Evolutionary conservation across 2,329 filamentous ascomycete genomes (phyloP).

Genomic region (Fusarium proliferatum): DNA sequence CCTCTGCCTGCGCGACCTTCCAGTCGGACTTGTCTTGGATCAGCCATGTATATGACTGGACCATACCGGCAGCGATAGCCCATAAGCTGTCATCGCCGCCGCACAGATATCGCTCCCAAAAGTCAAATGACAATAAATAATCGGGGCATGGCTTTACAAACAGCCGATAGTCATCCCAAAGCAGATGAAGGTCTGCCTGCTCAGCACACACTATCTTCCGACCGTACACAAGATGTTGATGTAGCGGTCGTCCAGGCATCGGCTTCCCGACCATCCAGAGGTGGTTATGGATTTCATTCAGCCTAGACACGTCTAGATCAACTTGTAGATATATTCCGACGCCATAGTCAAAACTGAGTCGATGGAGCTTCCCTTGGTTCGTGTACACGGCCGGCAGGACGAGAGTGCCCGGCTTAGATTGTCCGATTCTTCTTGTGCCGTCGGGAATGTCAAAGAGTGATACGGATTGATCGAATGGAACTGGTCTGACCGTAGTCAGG

Average conservation of each 20-base stretch:
- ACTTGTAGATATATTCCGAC: fast-evolving
- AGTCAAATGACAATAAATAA: background rate
- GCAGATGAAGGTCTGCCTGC: background rate
- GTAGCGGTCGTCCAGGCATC: background rate
- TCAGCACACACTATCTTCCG: fast-evolving
- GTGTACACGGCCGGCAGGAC: background rate
- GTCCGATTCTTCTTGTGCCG: fast-evolving
- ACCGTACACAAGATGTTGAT: background rate
- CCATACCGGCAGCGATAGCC: fast-evolving
- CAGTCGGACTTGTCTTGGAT: background rate
- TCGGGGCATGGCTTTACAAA: background rate
- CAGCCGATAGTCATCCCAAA: background rate
- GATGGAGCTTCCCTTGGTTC: background rate
- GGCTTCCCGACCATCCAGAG: background rate
- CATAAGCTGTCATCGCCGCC: no score
- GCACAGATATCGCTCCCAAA: background rate
- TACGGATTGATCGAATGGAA: background rate
- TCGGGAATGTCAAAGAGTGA: fast-evolving
- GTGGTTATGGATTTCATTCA: background rate
- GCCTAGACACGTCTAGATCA: background rate
- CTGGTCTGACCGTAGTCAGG: fast-evolving
- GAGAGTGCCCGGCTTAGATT: fast-evolving
- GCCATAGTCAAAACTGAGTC: background rate
- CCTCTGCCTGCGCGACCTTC: background rate
- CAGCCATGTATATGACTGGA: background rate